Percentiles rank a stretch among this genome's conserved stretches.
Evolutionary conservation across 2,329 filamentous ascomycete species (phyloP).

Genomic region (Alternaria ethzedia): DNA sequence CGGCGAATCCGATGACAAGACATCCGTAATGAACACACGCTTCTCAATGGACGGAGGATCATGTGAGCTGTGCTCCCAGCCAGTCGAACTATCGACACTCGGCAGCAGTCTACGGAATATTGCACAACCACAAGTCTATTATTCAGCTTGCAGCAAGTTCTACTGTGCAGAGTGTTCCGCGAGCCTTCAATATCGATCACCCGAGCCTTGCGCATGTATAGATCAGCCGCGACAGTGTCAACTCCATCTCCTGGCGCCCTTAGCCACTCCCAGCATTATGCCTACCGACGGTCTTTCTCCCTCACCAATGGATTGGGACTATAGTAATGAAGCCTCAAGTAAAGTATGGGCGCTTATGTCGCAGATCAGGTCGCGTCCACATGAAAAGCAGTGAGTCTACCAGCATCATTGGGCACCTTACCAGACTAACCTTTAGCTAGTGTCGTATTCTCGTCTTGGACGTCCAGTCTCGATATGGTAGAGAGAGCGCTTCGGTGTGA

Average conservation of each 20-base stretch:
- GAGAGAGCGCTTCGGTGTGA: slow-evolving; percentile 24
- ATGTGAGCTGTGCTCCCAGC: not conserved
- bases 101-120: not conserved
- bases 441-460: slow-evolving; percentile 61
- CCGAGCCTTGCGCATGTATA: not conserved
- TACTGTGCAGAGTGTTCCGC: not conserved
- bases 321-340: not conserved
- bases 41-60: not conserved
- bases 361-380: not conserved
- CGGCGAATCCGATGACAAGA: not conserved
- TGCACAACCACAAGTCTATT: not conserved
- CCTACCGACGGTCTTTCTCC: not conserved
- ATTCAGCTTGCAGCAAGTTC: slow-evolving; percentile 1
- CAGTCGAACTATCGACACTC: not conserved
- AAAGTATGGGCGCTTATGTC: not conserved
- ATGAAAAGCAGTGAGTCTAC: not conserved
- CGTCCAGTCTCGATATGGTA: slow-evolving; percentile 56
- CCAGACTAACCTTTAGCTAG: slow-evolving; percentile 33
- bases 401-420: accelerated
- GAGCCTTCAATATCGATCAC: not conserved
- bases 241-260: not conserved
- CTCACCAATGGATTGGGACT: not conserved
- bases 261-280: not conserved
- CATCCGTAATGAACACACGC: not conserved
- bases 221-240: not conserved